Evolutionary conservation across 768 basidiomycete genomes (phyloP), one percentile per base, ranked within the genome.

Genomic region (Tulasnella sp.): DNA sequence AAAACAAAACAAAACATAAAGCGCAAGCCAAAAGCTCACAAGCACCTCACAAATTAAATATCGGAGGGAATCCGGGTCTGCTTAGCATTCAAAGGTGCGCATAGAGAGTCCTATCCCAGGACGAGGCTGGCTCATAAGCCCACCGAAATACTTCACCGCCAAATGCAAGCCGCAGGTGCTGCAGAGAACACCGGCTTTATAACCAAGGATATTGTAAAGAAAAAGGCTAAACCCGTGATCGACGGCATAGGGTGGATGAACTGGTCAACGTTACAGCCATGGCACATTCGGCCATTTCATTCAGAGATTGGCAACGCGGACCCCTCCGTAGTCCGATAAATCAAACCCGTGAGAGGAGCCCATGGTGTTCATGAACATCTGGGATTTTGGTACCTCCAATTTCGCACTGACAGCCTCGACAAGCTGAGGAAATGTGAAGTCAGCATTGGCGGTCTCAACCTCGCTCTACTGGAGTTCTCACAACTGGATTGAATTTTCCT

Each of bases 301-400:
- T 52, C 34, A 74, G n/a, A 76, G 36, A 31, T 68, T 67, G 38
- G 36, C 75, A 12, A 76, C 67, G 8, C 75, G 75, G 36, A 76
- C 75, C 19, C 75, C 75, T 17, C 40, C 75, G 40, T 76, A 76
- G 67, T 69, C 75, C 36, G 75, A 64, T 39, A 76, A 68, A 17
- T 22, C n/a, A 11, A 36, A 45, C 11, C 54, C 54, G 69, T 75
- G 75, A 36, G 69, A 64, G 15, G 5, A 4, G 12, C 75, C 75
- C 37, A 76, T 76, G 19, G 67, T 76, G 42, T 71, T 68, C 75
- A 75, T 75, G 36, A 75, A 67, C 52, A 75, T 67, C 38, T 75
- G 75, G 8, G 39, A 34, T 70, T 76, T 76, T 5, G 76, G 71
- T 29, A 77, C 70, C 12, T 67, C 70, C 34, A 77, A 22, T 45